These are phyloP conservation scores for Kwoniella mangroviensis DNA, from an alignment of 768 basidiomycete genomes.

Conservation along the genomic window DNA sequence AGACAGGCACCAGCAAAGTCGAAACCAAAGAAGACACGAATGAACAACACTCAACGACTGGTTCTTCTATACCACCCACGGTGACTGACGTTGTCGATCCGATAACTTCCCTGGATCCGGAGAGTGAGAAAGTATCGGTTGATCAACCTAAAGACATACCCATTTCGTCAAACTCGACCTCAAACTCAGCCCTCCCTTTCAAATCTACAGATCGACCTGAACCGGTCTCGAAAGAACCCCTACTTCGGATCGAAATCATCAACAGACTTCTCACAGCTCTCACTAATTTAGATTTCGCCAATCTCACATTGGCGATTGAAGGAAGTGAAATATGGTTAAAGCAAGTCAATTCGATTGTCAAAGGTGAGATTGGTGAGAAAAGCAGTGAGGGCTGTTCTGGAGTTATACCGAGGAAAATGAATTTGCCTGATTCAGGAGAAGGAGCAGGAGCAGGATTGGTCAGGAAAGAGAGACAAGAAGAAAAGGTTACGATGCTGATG, in stretches of 20 bases:
- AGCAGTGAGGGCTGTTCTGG: slow-evolving; percentile 34
- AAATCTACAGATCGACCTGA: neutral
- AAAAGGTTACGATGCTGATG: slow-evolving; percentile 46
- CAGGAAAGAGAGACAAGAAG: slow-evolving; percentile 34
- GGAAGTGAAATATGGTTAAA: slow-evolving; percentile 74
- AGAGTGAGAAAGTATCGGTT: neutral
- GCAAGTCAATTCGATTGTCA: slow-evolving; percentile 37
- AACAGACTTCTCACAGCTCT: slow-evolving; percentile 73
- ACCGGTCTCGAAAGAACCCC: neutral
- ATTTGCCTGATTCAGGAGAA: neutral
- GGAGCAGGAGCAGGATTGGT: neutral
- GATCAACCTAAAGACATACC: slow-evolving; percentile 58
- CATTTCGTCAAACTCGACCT: slow-evolving; percentile 42
- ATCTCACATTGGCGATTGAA: slow-evolving; percentile 66
- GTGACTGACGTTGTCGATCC: neutral
- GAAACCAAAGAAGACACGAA: neutral
- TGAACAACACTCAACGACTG: neutral
- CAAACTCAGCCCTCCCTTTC: no score
- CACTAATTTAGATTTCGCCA: slow-evolving; percentile 79
- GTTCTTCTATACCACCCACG: neutral
- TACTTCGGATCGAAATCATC: slow-evolving; percentile 62
- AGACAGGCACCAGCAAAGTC: neutral
- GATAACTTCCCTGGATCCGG: neutral
- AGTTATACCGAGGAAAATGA: slow-evolving; percentile 27
- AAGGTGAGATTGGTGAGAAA: slow-evolving; percentile 40